Base-by-base conservation (phyloP, 2,329 filamentous ascomycete genomes). In the Aspergillus pseudonomiae region DNA sequence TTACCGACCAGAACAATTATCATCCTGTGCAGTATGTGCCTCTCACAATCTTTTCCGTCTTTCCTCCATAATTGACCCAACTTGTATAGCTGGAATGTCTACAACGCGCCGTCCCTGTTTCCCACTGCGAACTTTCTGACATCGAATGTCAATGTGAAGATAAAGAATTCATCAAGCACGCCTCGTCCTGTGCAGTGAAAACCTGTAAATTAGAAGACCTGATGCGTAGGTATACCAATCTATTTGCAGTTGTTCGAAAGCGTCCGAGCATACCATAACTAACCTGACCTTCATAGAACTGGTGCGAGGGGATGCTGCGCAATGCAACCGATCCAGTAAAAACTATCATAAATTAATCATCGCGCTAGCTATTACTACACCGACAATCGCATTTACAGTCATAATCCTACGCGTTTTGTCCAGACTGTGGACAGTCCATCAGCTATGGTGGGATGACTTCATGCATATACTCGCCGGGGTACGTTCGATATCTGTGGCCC, bases 381-480 rank as follows among this genome's bases (percentile, higher is more conserved):
- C 55, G 12, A 11, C 28, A 1, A 16, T 58, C 11, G 48, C 55
- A 21, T 58, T 19, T 30, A 46, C n/a, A 9, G 46, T 48, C 41
- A 28, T 58, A 12, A 30, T 32, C 12, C n/a, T 58, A n/a, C 55
- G 55, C 12, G 24, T 58, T 19, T n/a, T 46, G 46, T n/a, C 55
- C 6, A 45, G 55, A 19, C 10, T 58, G 19, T 58, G 55, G 55
- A 58, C 41, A 6, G 55, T 30, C 26, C 41, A 9, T 11, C 46
- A 30, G 26, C 21, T 58, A 14, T 58, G 55, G 55, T 58, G 55
- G 55, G 55, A 58, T 48, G 55, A 58, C 26, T 45, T 12, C 19
- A 58, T 58, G 55, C 55, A 58, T 24, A 46, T 58, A 21, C 36
- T 58, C 5, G 55, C 55, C 19, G 55, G 55, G 55, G 55, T 58